Evolutionary conservation across 2,329 filamentous ascomycete genomes (phyloP).

Genomic region (Botrytis tulipae): DNA sequence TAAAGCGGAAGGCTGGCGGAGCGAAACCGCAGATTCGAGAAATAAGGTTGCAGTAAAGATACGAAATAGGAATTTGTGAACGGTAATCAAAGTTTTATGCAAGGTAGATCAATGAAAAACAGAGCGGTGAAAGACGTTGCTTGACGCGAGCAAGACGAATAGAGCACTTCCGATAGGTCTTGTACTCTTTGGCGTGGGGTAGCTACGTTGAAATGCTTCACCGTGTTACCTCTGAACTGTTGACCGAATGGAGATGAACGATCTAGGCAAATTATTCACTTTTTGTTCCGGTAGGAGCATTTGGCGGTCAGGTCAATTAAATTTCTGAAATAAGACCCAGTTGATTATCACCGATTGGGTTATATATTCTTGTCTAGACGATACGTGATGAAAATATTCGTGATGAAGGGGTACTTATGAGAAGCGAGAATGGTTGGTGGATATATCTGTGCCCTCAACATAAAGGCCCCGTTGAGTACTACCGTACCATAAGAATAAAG

Average conservation of each 20-base stretch:
- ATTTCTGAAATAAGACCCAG: not conserved
- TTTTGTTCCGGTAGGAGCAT: not conserved
- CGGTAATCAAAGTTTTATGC: conserved; percentile 5
- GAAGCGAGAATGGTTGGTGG: conserved; percentile 8
- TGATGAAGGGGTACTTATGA: not conserved
- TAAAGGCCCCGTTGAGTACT: not conserved
- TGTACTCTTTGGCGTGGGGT: conserved; percentile 9
- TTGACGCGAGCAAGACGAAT: not conserved
- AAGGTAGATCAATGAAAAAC: conserved; percentile 8
- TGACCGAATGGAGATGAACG: not conserved
- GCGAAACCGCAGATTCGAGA: not conserved
- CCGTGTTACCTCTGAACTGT: conserved; percentile 1
- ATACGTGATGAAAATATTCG: not conserved
- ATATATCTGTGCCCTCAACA: conserved; percentile 3
- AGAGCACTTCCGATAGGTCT: conserved; percentile 9
- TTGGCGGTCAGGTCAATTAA: conserved; percentile 4
- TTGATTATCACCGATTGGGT: not conserved
- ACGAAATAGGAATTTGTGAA: not conserved
- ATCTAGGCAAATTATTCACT: not conserved
- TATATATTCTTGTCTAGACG: not conserved
- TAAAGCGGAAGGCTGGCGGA: not conserved
- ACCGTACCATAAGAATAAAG: not conserved
- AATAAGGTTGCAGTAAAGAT: not conserved
- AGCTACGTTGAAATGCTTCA: conserved; percentile 8
- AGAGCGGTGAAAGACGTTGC: conserved; percentile 15